These are phyloP conservation scores for Suillus subalutaceus DNA, from an alignment of 768 basidiomycete species.

Conservation along the genomic window DNA sequence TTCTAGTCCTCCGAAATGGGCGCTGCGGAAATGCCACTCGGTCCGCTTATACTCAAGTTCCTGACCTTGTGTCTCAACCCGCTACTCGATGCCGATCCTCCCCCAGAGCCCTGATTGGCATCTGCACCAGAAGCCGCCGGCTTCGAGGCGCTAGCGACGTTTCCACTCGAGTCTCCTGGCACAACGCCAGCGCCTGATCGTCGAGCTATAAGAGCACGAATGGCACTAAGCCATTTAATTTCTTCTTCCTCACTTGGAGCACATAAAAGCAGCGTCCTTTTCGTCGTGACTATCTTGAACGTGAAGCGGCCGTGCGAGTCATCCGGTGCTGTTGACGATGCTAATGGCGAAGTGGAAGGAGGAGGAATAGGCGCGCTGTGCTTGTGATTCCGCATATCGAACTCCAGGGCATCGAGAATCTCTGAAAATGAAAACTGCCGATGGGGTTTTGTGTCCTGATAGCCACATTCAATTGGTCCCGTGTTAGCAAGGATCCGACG, in stretches of 20 bases:
- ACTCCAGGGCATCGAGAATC: conserved; percentile 92
- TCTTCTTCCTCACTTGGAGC: conserved; percentile 98
- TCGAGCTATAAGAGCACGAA: conserved; percentile 87
- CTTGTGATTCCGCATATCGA: conserved; percentile 62
- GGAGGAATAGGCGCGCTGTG: conserved; percentile 42
- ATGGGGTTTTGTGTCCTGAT: conserved; percentile 87
- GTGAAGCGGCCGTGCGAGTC: conserved; percentile 57
- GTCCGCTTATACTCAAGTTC: conserved; percentile 47
- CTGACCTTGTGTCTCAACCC: conserved; percentile 51
- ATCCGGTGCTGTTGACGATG: conserved; percentile 37
- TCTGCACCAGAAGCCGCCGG: conserved; percentile 16
- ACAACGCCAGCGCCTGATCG: conserved; percentile 55
- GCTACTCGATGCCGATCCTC: conserved; percentile 29
- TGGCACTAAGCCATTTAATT: conserved; percentile 96
- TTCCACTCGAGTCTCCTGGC: conserved; percentile 46
- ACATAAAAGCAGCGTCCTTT: conserved; percentile 84
- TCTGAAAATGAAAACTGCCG: conserved; percentile 82
- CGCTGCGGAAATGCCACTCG: conserved; percentile 20
- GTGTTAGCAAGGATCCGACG: conserved; percentile 14
- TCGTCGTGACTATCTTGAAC: conserved; percentile 97
- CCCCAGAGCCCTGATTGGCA: conserved; percentile 20
- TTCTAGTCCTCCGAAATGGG: conserved; percentile 27
- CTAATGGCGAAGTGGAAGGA: conserved; percentile 32
- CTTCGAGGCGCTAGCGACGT: conserved; percentile 20
- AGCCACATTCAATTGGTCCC: conserved; percentile 11